Evolutionary conservation across 306 rosid genomes (phyloP), one percentile per base, ranked within the genome.

Genomic region (Aeschynomene evenia): DNA sequence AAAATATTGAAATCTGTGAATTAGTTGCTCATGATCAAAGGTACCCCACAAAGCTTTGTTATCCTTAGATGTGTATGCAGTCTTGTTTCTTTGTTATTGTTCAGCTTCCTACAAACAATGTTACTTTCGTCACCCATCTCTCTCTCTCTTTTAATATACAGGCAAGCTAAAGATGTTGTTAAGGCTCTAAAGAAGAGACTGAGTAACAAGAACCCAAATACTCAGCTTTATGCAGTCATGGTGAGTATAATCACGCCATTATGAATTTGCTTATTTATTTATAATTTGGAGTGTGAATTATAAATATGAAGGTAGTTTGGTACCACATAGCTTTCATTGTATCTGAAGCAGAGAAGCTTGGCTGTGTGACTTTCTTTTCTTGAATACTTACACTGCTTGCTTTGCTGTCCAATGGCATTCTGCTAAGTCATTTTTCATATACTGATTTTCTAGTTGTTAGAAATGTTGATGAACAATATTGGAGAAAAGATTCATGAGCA

Each of bases 381-480:
- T 61, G 54, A 56, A 66, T 31, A 21, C 51, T 45, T 66, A n/a
- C 29, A 39, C 39, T 56, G 48, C 10, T 49, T 77, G 56, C 54
- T 57, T 58, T 72, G 60, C 12, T 77, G 37, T 56, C 59, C 71
- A 31, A 39, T 67, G 23, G 16, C 20, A 65, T 61, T 69, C 61
- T 42, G 63, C 66, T 64, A 2, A 68, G 42, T n/a, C 48, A 18
- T 62, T 70, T n/a, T 72, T 74, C 49, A 50, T 81, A 68, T 73
- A 28, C 74, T 74, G 63, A 61, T 70, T 77, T 72, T 82, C 75
- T 81, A 93, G 98, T 79, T 93, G 82, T 77, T 93, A 88, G 98
- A 93, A 82, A 86, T 86, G 97, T 85, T 93, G 81, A 88, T 93
- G 97, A 90, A 88, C 91, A 93, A 93, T 76, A 84, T 83, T 75